A percentile compares a stretch with the other conserved stretches of the same genome.
phyloP scores from a whole-genome alignment of 2,329 filamentous ascomycete genomes.

The Monosporascus sp. region DNA sequence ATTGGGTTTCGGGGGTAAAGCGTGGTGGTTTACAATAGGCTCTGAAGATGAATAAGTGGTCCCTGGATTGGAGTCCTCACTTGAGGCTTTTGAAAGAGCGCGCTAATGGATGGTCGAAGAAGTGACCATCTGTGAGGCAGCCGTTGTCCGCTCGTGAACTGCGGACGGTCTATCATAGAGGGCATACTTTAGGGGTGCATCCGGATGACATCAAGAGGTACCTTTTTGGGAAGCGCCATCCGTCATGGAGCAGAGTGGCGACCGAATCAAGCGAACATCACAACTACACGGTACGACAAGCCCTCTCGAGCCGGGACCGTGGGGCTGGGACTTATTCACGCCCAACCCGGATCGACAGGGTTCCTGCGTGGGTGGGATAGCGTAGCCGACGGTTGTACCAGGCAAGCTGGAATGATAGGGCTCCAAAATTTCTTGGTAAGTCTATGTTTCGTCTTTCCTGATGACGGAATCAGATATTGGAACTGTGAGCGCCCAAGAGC shows the following conservation, averaged over 20 bases:
- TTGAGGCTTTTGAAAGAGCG: neutral
- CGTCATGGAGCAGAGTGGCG: neutral
- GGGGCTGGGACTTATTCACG: neutral
- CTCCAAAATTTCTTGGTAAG: neutral
- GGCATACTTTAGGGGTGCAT: neutral
- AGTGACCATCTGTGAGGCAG: neutral
- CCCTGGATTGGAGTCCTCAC: neutral
- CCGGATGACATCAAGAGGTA: neutral
- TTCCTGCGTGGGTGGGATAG: neutral
- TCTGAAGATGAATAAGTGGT: neutral
- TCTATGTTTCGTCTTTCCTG: neutral
- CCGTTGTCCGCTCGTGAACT: neutral
- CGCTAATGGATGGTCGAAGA: neutral
- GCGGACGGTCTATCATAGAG: neutral
- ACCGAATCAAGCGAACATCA: neutral
- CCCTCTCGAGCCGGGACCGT: neutral
- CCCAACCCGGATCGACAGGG: neutral
- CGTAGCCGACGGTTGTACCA: neutral
- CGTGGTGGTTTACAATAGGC: neutral
- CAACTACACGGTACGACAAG: neutral
- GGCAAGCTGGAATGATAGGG: neutral
- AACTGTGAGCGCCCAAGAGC: too few relatives aligned
- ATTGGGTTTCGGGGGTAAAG: neutral
- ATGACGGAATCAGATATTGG: neutral
- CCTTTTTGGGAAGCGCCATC: neutral